A percentile compares a stretch with the other conserved stretches of the same genome.
Conservation (phyloP, 176 grass and related monocot species). For the Echinochloa phyllopogon region DNA sequence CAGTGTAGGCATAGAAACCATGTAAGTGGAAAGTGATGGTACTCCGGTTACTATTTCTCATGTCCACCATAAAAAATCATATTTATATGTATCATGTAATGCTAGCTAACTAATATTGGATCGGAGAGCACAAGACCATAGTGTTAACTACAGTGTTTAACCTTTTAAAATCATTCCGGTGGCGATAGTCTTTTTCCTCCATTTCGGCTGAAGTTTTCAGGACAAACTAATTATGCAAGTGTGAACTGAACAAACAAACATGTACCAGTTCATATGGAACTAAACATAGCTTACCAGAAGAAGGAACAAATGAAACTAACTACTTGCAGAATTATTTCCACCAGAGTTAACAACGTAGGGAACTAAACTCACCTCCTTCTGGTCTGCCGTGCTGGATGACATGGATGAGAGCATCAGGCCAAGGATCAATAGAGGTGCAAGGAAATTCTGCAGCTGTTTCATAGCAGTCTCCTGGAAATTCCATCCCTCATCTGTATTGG, state of each 20-base stretch:
- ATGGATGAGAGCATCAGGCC: conserved; percentile 71
- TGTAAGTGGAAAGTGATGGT: background rate
- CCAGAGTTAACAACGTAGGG: background rate
- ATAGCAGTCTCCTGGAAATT: conserved; percentile 68
- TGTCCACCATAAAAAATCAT: background rate
- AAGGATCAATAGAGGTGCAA: conserved; percentile 70
- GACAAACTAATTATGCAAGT: conserved; percentile 13
- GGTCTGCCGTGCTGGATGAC: conserved; percentile 65
- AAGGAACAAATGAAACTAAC: background rate
- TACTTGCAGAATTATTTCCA: conserved; percentile 3
- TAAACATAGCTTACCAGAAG: background rate
- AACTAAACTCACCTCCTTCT: conserved; percentile 73
- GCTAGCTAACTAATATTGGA: background rate
- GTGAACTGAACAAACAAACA: conserved; percentile 16
- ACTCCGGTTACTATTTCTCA: conserved; percentile 17
- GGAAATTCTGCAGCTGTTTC: conserved; percentile 71
- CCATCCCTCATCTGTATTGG: conserved; percentile 67
- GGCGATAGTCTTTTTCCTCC: background rate
- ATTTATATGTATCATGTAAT: background rate
- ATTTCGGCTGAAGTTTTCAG: background rate
- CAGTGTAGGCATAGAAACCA: background rate
- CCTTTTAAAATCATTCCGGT: background rate
- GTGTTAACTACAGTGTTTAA: background rate
- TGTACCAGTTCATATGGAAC: background rate
- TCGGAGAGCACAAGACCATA: too few relatives aligned